Base-by-base conservation (phyloP, 1,284 basidiomycete species). In the Puccinia horiana region DNA sequence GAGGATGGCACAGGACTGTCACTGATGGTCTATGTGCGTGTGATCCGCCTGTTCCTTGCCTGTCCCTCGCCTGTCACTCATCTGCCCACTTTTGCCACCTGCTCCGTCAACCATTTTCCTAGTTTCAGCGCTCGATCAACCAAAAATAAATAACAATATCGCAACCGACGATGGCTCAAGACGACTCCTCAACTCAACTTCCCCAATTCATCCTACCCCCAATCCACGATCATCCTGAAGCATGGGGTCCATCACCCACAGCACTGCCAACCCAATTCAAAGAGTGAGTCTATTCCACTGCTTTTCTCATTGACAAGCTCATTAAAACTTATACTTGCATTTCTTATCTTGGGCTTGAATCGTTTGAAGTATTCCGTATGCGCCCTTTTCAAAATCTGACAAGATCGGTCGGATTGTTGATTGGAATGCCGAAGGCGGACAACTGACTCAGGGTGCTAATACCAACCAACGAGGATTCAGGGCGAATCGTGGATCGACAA, bases 401-500 rank as follows among this genome's bases (percentile, higher is more conserved):
- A 98, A 98, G 88, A 92, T 99, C 83, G 95, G 94, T 81, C 93
- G 96, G 83, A 94, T 99, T 86, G 96, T 96, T 82, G 96, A 99
- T 89, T 99, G 96, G 96, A 96, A 88, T 85, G 92, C 92, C 40
- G 82, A 63, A 40, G 49, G 32, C 90, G 90, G 69, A 89, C 91
- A 74, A 76, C 76, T 52, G 61, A 84, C 82, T 80, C 65, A 79
- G 26, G 83, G 63, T 52, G 8, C 65, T 11, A 84, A 72, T 78
- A 82, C 89, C 91, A 75, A 83, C 91, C 93, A 81, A 91, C 92
- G 80, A 88, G 89, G 49, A 91, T 83, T 81, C 77, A 92, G 14
- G 93, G 93, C 86, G 70, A 76, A 85, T 84, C 83, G 78, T 80
- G 83, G 82, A 81, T 76, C 84, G 80, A 56, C 85, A 32, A 86